Evolutionary conservation across 306 rosid genomes (phyloP).

Genomic region (Rosa chinensis): DNA sequence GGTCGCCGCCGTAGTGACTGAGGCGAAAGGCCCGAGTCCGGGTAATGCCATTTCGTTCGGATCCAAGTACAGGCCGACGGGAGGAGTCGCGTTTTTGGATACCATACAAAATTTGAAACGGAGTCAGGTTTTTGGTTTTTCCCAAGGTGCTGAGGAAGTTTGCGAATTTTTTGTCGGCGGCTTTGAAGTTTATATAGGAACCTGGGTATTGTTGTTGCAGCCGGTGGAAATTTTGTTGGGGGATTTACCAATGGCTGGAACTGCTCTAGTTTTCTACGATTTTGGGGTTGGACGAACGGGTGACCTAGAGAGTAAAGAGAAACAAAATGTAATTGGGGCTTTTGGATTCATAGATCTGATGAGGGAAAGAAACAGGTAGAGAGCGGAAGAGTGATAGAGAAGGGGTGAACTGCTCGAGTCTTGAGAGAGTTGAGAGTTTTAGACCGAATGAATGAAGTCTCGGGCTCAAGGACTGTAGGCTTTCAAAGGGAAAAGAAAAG

Average conservation of each 20-base stretch:
- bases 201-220: neutral
- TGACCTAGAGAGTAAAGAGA: too few species aligned
- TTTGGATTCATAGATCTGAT: too few species aligned
- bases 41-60: slow-evolving; percentile 56
- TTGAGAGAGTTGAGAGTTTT: too few species aligned
- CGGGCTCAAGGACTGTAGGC: too few species aligned
- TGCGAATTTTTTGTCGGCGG: neutral
- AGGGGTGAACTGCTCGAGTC: too few species aligned
- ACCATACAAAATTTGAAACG: slow-evolving; percentile 39
- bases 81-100: slow-evolving; percentile 58
- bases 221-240: neutral
- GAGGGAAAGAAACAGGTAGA: too few species aligned
- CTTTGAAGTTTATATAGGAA: neutral
- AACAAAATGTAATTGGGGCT: too few species aligned
- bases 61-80: slow-evolving; percentile 66
- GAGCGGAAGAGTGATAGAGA: too few species aligned
- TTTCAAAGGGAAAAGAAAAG: too few species aligned
- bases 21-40: slow-evolving; percentile 53
- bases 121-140: neutral
- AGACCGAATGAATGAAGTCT: too few species aligned
- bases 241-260: neutral
- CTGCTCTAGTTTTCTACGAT: too few species aligned
- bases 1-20: slow-evolving; percentile 12
- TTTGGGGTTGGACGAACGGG: too few species aligned
- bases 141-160: neutral